These are phyloP conservation scores for Pseudogymnoascus sp. DNA, from an alignment of 2,329 filamentous ascomycete species.

Conservation along the genomic window DNA sequence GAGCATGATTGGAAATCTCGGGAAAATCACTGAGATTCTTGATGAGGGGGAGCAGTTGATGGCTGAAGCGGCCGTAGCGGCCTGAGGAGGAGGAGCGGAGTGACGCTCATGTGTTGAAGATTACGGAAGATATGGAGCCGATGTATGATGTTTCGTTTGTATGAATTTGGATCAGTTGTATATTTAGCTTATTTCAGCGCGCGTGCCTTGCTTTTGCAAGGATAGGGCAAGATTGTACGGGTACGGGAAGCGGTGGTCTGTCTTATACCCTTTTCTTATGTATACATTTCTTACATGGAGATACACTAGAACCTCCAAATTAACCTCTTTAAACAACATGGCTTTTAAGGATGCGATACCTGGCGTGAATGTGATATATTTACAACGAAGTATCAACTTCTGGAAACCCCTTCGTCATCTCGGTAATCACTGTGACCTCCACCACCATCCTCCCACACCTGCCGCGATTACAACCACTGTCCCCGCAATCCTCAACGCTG, in stretches of 20 bases:
- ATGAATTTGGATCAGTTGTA: constrained; percentile 8
- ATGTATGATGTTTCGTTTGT: constrained; percentile 10
- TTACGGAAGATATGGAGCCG: neutral
- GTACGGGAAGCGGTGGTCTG: constrained; percentile 4
- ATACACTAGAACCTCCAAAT: constrained; percentile 3
- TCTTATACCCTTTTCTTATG: constrained; percentile 9
- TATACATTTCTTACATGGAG: neutral
- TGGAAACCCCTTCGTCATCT: neutral
- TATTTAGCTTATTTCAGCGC: constrained; percentile 7
- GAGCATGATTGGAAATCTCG: constrained; percentile 76
- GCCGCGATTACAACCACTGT: neutral
- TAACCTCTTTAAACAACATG: neutral
- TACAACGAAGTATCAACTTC: neutral
- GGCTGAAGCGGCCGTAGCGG: constrained; percentile 45
- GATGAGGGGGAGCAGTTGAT: constrained; percentile 92
- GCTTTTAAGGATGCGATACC: neutral
- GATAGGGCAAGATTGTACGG: constrained; percentile 4
- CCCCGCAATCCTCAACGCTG: neutral
- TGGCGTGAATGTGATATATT: neutral
- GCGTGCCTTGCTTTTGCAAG: neutral
- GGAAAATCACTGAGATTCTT: constrained; percentile 76
- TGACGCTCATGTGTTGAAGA: constrained; percentile 5
- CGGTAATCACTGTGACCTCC: neutral
- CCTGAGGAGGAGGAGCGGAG: neutral
- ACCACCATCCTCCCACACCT: neutral